These are phyloP conservation scores for Saccharomycopsis crataegensis DNA, from an alignment of 1,139 yeast genomes.

Conservation along the genomic window DNA sequence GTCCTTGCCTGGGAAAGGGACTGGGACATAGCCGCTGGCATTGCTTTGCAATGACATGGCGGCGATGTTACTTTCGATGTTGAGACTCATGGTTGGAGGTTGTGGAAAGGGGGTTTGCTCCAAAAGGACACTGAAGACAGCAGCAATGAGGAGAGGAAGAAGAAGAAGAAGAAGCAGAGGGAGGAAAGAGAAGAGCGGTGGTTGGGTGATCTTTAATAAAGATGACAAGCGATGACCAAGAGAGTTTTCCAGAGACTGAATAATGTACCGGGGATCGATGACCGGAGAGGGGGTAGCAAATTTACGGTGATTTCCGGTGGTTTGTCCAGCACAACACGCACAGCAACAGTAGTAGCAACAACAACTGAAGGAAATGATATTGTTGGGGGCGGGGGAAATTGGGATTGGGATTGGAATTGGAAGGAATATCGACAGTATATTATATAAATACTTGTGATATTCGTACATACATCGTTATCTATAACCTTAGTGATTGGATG, in stretches of 20 bases:
- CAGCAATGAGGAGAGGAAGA: background rate
- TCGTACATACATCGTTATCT: too few relatives aligned
- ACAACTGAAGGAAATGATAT: too few relatives aligned
- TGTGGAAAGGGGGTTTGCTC: background rate
- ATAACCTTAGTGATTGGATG: too few relatives aligned
- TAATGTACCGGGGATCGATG: background rate
- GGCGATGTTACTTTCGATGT: background rate
- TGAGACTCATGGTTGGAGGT: background rate
- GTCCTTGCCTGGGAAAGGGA: constrained; percentile 75
- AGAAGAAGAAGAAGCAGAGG: background rate
- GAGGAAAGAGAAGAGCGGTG: background rate
- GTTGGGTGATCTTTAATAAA: background rate
- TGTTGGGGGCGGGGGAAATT: too few relatives aligned
- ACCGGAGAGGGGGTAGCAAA: constrained; percentile 5
- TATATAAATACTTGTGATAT: too few relatives aligned
- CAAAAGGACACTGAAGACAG: background rate
- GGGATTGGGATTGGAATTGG: too few relatives aligned
- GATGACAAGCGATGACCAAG: background rate
- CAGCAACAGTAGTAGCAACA: too few relatives aligned
- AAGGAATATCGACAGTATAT: too few relatives aligned
- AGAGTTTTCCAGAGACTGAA: too few relatives aligned
- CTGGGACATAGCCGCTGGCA: constrained; percentile 58
- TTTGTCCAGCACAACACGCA: too few relatives aligned
- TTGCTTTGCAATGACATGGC: constrained; percentile 19
- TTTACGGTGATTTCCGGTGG: background rate